These are phyloP conservation scores for Microbotryum saponariae DNA, from an alignment of 1,284 basidiomycete species.

Conservation along the genomic window DNA sequence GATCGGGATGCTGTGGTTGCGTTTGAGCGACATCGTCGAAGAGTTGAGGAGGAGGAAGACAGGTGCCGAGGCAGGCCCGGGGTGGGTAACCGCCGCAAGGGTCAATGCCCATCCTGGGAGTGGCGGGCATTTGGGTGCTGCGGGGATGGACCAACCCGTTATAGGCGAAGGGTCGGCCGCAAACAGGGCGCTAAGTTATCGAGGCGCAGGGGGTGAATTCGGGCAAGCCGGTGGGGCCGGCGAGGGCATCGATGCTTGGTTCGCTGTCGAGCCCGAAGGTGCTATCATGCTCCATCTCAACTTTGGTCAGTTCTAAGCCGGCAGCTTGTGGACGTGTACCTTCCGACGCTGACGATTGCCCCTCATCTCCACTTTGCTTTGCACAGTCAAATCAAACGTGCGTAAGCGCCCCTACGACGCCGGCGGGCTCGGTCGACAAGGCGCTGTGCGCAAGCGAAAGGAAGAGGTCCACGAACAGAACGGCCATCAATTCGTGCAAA, in stretches of 20 bases:
- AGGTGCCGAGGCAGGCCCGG: conserved; percentile 60
- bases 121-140: conserved; percentile 8
- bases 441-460: conserved; percentile 94
- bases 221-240: conserved; percentile 5
- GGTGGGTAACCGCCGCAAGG: conserved; percentile 79
- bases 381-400: conserved; percentile 86
- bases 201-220: conserved; percentile 17
- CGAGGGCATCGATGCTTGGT: conserved; percentile 86
- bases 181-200: conserved; percentile 5
- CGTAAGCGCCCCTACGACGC: conserved; percentile 86
- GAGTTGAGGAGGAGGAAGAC: conserved; percentile 89
- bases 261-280: conserved; percentile 95
- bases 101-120: conserved; percentile 28
- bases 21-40: conserved; percentile 90
- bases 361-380: not conserved
- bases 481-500: conserved; percentile 94
- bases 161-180: conserved; percentile 2
- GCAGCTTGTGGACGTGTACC: not conserved
- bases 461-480: conserved; percentile 99
- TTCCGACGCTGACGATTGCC: no score
- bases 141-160: not conserved
- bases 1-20: conserved; percentile 92
- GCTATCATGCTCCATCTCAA: conserved; percentile 77
- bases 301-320: conserved; percentile 60
- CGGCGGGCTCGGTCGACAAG: conserved; percentile 89